These are phyloP conservation scores for Beta vulgaris DNA, from an alignment of 148 eudicot species.

Conservation along the genomic window DNA sequence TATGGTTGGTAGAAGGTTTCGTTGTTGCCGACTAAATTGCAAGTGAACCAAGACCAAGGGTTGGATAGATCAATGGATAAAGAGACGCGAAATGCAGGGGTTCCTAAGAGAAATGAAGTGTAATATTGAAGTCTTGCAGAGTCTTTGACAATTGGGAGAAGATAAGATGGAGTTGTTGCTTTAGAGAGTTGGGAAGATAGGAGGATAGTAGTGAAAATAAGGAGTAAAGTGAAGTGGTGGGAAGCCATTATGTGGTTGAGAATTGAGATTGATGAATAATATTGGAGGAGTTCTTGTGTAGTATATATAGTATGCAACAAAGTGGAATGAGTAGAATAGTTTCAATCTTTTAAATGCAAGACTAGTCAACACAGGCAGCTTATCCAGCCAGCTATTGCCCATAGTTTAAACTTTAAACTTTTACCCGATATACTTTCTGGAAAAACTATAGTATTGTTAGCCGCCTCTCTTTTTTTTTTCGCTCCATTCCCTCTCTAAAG, in stretches of 20 bases:
- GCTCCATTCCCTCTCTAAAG: too few relatives aligned
- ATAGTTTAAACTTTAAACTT: too few relatives aligned
- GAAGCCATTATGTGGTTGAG: conserved; percentile 11
- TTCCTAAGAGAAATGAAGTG: conserved; percentile 36
- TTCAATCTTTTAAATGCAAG: too few relatives aligned
- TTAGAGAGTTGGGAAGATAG: not conserved
- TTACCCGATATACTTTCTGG: too few relatives aligned
- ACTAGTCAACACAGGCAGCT: too few relatives aligned
- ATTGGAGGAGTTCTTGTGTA: too few relatives aligned
- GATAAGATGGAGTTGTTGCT: conserved; percentile 3
- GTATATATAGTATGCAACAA: too few relatives aligned
- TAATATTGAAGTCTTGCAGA: conserved; percentile 28
- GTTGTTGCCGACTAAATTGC: conserved; percentile 30
- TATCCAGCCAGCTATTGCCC: too few relatives aligned
- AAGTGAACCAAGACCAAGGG: conserved; percentile 39
- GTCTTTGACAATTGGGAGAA: conserved; percentile 32
- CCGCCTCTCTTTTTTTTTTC: too few relatives aligned
- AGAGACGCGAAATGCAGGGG: conserved; percentile 21
- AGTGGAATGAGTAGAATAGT: too few relatives aligned
- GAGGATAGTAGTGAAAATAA: not conserved
- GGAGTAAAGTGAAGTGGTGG: not conserved
- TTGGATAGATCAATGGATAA: conserved; percentile 27
- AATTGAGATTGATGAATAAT: not conserved
- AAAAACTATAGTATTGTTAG: too few relatives aligned
- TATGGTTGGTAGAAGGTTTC: conserved; percentile 17